A percentile compares a stretch with the other conserved stretches of the same genome.
Conservation (phyloP, 768 basidiomycete genomes). For the Leccinum pellstonianum region DNA sequence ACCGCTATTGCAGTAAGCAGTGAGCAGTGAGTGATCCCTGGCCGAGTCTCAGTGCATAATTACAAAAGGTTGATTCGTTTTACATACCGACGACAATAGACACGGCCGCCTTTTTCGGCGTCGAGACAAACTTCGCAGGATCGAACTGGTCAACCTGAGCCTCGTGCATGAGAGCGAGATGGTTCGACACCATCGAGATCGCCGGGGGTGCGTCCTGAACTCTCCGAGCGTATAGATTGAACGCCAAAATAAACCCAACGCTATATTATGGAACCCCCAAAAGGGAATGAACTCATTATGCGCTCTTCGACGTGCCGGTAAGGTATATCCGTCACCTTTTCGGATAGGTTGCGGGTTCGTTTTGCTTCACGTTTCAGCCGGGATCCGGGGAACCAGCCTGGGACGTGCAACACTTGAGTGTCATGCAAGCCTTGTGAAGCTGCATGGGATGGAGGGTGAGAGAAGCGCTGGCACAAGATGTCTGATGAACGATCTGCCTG, state of each 20-base stretch:
- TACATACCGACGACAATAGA: not conserved
- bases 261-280: not conserved
- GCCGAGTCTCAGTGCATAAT: not conserved
- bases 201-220: not conserved
- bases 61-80: not conserved
- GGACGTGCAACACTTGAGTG: not conserved
- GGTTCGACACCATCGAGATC: not conserved
- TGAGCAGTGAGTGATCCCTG: not conserved
- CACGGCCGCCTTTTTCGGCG: not conserved
- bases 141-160: not conserved
- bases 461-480: not conserved
- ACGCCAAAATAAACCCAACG: not conserved
- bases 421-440: not conserved
- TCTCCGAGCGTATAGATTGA: not conserved
- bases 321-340: not conserved
- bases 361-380: not conserved
- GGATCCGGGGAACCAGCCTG: not conserved
- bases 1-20: not conserved
- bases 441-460: not conserved
- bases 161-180: not conserved
- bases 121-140: not conserved
- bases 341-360: not conserved
- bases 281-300: not conserved
- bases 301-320: not conserved
- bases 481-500: not conserved